phyloP scores from a whole-genome alignment of 2,329 filamentous ascomycete genomes.

The Microdochium paspali region DNA sequence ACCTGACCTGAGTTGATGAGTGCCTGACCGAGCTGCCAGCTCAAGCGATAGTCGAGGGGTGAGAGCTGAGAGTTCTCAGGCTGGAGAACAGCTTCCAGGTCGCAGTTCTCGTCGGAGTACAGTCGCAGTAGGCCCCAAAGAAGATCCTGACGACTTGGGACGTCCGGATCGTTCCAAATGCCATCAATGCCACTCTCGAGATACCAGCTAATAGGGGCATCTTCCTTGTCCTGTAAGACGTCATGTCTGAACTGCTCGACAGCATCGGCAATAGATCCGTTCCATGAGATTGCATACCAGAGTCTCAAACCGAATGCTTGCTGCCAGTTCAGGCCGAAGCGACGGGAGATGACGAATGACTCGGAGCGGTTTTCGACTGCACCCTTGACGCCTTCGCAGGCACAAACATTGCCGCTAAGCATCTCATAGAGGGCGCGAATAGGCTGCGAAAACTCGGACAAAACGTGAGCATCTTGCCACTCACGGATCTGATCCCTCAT shows the following conservation, averaged over 20 bases:
- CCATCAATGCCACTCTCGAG: slow-evolving; percentile 46
- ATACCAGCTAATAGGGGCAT: slow-evolving; percentile 65
- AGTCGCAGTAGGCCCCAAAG: slow-evolving; percentile 82
- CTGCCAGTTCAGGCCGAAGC: slow-evolving; percentile 85
- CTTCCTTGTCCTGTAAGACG: slow-evolving; percentile 60
- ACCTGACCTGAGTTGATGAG: slow-evolving; percentile 42
- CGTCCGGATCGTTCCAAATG: slow-evolving; percentile 51
- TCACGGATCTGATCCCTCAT: slow-evolving; percentile 72
- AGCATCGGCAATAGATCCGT: slow-evolving; percentile 62
- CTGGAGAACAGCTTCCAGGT: slow-evolving; percentile 62
- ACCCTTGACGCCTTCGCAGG: slow-evolving; percentile 66
- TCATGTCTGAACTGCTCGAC: slow-evolving; percentile 67
- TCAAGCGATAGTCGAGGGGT: slow-evolving; percentile 64
- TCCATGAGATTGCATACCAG: slow-evolving; percentile 70
- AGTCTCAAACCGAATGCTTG: slow-evolving; percentile 85
- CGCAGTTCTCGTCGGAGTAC: slow-evolving; percentile 51
- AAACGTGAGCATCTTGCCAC: slow-evolving; percentile 74
- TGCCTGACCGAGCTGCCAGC: slow-evolving; percentile 76
- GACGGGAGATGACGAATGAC: slow-evolving; percentile 72
- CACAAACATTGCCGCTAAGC: slow-evolving; percentile 76
- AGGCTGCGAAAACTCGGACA: slow-evolving; percentile 78
- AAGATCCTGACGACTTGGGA: slow-evolving; percentile 59
- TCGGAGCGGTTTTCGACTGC: slow-evolving; percentile 72
- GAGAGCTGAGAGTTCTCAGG: slow-evolving; percentile 71
- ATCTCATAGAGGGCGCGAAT: slow-evolving; percentile 86